Evolutionary conservation across 345 rosid genomes (phyloP), one percentile per base, ranked within the genome.

Genomic region (Eutrema yunnanense): DNA sequence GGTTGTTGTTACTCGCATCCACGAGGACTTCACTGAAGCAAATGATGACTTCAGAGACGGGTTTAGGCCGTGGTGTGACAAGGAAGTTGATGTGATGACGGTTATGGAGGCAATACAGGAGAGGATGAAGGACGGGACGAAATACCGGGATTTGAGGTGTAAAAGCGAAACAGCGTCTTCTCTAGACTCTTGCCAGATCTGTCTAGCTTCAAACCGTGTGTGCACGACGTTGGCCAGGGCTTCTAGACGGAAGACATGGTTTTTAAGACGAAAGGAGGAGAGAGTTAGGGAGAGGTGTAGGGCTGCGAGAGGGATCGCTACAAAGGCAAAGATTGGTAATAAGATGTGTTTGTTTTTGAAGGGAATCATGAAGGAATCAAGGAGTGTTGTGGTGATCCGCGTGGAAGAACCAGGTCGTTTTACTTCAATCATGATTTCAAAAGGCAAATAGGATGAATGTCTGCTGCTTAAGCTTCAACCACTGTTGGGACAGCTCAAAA

Each of bases 131-230:
- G 80, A 60, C 10, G 98, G 96, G 59, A 87, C 26, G 58, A 75
- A 81, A 54, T 73, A 81, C 50, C 82, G 57, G 7, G 76, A 73
- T 32, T 83, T 84, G 73, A 82, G 82, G 55, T 72, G 86, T 79
- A 93, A 79, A 70, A 87, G 89, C 2, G 83, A 68, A 68, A 87
- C 55, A 38, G 90, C 86, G 3, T 69, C 72, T 54, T 73, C 81
- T 64, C 94, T 87, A 44, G 97, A 86, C 73, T 90, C 96, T 73
- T 69, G 63, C 84, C 84, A 80, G 37, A 85, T 83, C 38, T 88
- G 90, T 32, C 84, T 84, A 57, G 92, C 78, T 76, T 92, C 92
- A 62, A 86, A 76, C 72, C 79, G 84, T 14, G 92, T 87, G 58
- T 79, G 54, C 55, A 89, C 69, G 6, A 77, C 67, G 26, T 56